These are phyloP conservation scores for Fusarium secorum DNA, from an alignment of 2,329 filamentous ascomycete species.

Conservation along the genomic window DNA sequence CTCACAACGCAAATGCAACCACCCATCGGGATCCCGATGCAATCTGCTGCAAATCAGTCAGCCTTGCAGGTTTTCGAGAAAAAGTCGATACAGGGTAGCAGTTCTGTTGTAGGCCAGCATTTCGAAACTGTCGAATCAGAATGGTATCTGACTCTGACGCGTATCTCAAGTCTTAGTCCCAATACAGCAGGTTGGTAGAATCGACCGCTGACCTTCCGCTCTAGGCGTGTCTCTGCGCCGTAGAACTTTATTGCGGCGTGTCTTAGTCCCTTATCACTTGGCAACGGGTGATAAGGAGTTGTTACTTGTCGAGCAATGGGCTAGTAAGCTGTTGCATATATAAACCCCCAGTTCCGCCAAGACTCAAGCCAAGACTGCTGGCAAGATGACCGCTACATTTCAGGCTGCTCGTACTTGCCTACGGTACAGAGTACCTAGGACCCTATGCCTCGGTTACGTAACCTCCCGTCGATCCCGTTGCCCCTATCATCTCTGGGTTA, in stretches of 20 bases:
- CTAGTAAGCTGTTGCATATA: constrained; percentile 7
- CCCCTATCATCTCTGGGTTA: constrained; percentile 1
- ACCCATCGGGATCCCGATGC: neutral
- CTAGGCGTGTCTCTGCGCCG: neutral
- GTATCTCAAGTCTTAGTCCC: neutral
- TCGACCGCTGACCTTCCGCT: constrained; percentile 13
- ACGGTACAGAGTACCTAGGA: neutral
- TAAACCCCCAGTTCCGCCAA: constrained; percentile 17
- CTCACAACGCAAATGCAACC: neutral
- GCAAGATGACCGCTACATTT: constrained; percentile 10
- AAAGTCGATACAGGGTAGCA: neutral
- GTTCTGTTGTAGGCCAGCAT: neutral
- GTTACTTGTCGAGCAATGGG: constrained; percentile 5
- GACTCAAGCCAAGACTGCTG: constrained; percentile 16
- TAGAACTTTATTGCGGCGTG: neutral
- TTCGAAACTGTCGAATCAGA: neutral
- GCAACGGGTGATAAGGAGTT: constrained; percentile 3
- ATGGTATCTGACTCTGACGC: neutral
- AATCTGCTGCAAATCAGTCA: neutral
- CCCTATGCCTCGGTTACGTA: neutral
- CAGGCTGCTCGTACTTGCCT: neutral
- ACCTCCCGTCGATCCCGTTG: constrained; percentile 5
- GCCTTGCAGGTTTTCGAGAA: neutral
- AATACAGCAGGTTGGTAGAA: constrained; percentile 7
- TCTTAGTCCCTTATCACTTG: constrained; percentile 15